Evolutionary conservation across 805 yeast genomes (phyloP), one percentile per base, ranked within the genome.

Genomic region (Kregervanrija fluxuum): DNA sequence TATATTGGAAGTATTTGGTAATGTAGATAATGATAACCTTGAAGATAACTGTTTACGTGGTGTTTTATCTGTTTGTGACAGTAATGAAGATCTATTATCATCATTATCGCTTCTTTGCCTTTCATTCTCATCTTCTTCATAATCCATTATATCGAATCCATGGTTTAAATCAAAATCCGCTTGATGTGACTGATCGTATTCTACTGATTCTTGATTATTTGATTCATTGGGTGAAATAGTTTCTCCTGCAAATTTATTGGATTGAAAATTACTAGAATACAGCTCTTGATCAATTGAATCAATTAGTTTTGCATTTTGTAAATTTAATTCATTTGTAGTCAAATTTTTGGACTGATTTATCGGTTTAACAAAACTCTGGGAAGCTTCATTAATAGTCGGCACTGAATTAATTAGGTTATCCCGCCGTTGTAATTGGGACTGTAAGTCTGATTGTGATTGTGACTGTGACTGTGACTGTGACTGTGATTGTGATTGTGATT

Each of bases 1-100:
- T 16, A 64, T 54, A 40, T 59, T 61, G 1, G 65, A 54, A 11
- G 61, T 62, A n/a, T 52, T 49, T 4, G 56, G 51, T 5, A 54
- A 15, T 2, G 61, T 50, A 14, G 56, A 61, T 11, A 59, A 22
- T 1, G 65, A 59, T 22, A 61, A 44, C 30, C 65, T 30, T 22
- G 28, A 22, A 22, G 28, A 22, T 22, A 22, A 22, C 28, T 22
- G 28, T 6, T 22, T 22, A 22, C 28, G 28, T 22, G 28, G 28
- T 22, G 28, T 22, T 22, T 6, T 22, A 22, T 22, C 28, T 22
- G 28, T 22, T 22, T 22, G 28, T 22, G 28, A 22, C 6, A 8
- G 28, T 22, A 22, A 22, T 22, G 28, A 22, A 22, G 28, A 22
- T 22, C 28, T 22, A 22, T 22, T 22, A 22, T 22, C 28, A 22